Percentiles rank a stretch among this genome's conserved stretches.
These are phyloP conservation scores for Boechera stricta DNA, from an alignment of 345 rosid species.

Conservation along the genomic window DNA sequence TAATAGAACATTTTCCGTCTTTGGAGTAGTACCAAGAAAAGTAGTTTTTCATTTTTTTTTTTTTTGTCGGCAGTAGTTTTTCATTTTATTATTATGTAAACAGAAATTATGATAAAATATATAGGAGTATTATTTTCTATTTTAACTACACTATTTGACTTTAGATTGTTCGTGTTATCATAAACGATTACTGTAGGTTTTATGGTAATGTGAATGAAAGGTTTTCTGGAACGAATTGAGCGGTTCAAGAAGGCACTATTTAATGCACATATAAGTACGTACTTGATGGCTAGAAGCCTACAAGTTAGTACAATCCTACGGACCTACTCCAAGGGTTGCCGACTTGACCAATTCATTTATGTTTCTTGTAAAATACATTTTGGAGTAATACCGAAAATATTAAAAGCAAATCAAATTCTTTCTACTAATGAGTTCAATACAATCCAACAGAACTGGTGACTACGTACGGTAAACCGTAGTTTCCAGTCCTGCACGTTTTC, in stretches of 20 bases:
- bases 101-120: no score
- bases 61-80: no score
- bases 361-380: conserved; percentile 7
- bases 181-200: not conserved
- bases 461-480: conserved; percentile 26
- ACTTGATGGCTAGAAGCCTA: conserved; percentile 20
- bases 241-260: conserved; percentile 24
- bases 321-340: conserved; percentile 29
- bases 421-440: conserved; percentile 9
- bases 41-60: no score
- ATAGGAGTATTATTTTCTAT: not conserved
- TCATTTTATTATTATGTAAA: no score
- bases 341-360: conserved; percentile 40
- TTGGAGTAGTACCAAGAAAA: no score
- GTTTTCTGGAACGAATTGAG: not conserved
- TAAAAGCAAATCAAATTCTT: not conserved
- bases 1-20: no score
- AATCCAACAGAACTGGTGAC: conserved; percentile 21
- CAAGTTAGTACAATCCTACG: conserved; percentile 16
- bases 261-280: conserved; percentile 1
- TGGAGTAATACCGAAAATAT: conserved; percentile 3
- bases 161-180: not conserved
- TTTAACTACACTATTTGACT: not conserved
- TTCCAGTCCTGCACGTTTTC: conserved; percentile 14
- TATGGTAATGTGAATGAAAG: not conserved